A percentile compares a stretch with the other conserved stretches of the same genome.
Evolutionary conservation across 1,284 basidiomycete genomes (phyloP).

Genomic region (Cryptococcus sp.): DNA sequence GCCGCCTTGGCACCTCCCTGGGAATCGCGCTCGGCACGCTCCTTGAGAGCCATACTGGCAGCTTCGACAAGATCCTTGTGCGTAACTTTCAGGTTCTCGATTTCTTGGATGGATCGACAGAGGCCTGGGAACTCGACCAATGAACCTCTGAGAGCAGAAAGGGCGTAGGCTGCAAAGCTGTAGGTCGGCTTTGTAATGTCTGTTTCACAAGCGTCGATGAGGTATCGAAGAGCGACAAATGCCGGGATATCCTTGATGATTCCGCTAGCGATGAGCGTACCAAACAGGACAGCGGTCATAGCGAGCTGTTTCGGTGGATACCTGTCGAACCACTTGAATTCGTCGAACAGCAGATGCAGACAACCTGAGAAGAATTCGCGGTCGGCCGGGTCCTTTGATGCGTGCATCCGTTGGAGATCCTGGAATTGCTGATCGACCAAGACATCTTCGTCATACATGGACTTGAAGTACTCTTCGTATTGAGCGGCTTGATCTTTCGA

Average conservation of each 20-base stretch:
- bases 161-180: slow-evolving; percentile 90
- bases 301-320: slow-evolving; percentile 91
- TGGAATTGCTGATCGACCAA: slow-evolving; percentile 90
- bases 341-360: slow-evolving; percentile 98
- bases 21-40: slow-evolving; percentile 45
- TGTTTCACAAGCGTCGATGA: slow-evolving; percentile 87
- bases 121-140: slow-evolving; percentile 91
- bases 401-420: slow-evolving; percentile 79
- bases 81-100: slow-evolving; percentile 80
- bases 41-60: slow-evolving; percentile 64
- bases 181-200: slow-evolving; percentile 82
- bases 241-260: slow-evolving; percentile 94
- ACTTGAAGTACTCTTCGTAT: slow-evolving; percentile 92
- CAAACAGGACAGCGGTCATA: slow-evolving; percentile 95
- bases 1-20: slow-evolving; percentile 52
- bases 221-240: slow-evolving; percentile 94
- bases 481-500: slow-evolving; percentile 83
- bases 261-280: slow-evolving; percentile 89
- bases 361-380: slow-evolving; percentile 98
- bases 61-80: slow-evolving; percentile 77
- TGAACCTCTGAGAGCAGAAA: slow-evolving; percentile 80
- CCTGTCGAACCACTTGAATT: slow-evolving; percentile 98
- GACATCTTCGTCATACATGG: slow-evolving; percentile 90
- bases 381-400: slow-evolving; percentile 75
- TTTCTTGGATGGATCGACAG: slow-evolving; percentile 81